A percentile compares a stretch with the other conserved stretches of the same genome.
These are phyloP conservation scores for Microbotryum saponariae DNA, from an alignment of 1,284 basidiomycete species.

Conservation along the genomic window DNA sequence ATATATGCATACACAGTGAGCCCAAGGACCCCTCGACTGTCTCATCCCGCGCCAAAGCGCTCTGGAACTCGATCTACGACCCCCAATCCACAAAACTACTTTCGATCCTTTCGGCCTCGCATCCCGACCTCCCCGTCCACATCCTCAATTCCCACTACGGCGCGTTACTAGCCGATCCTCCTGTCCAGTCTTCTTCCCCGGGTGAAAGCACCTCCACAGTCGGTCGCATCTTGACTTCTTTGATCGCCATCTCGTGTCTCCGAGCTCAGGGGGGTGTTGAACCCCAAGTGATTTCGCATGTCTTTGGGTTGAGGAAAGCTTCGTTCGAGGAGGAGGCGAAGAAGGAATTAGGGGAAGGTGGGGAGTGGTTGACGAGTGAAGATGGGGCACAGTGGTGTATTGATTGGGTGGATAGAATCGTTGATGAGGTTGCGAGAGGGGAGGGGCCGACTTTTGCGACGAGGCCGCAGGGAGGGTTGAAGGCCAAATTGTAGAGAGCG, in stretches of 20 bases:
- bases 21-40: constrained; percentile 5
- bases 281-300: constrained; percentile 83
- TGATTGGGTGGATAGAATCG: constrained; percentile 70
- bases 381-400: constrained; percentile 90
- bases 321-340: constrained; percentile 43
- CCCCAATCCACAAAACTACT: constrained; percentile 84
- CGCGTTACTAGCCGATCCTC: constrained; percentile 64
- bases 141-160: constrained; percentile 88
- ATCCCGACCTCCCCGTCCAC: constrained; percentile 62
- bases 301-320: constrained; percentile 86
- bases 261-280: constrained; percentile 76
- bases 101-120: constrained; percentile 71
- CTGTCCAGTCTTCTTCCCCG: constrained; percentile 44
- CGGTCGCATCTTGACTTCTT: constrained; percentile 65
- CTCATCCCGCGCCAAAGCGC: constrained; percentile 31
- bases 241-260: constrained; percentile 84
- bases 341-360: constrained; percentile 53
- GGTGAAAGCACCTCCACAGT: constrained; percentile 42
- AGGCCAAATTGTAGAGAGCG: constrained; percentile 54
- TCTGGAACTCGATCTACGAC: constrained; percentile 88
- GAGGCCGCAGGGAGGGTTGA: constrained; percentile 37
- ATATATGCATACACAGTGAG: background rate
- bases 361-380: constrained; percentile 70
- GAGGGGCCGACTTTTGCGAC: constrained; percentile 46
- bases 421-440: constrained; percentile 51